Percentiles rank a stretch among this genome's conserved stretches.
These are phyloP conservation scores for Apiotrichum sp. DNA, from an alignment of 1,284 basidiomycete genomes.

Conservation along the genomic window DNA sequence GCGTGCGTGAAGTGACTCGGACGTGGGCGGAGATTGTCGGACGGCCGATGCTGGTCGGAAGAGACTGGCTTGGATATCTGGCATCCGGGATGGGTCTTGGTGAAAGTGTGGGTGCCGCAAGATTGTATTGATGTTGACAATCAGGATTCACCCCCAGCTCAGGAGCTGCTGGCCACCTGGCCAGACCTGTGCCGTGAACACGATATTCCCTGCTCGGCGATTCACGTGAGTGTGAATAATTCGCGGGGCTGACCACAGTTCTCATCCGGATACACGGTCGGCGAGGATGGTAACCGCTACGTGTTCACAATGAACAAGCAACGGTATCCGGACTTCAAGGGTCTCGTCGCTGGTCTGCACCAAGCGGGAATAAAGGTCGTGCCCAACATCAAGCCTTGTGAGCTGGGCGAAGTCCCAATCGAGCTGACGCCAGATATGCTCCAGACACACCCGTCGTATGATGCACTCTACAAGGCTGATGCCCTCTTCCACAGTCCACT, in stretches of 20 bases:
- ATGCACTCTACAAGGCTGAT: conserved; percentile 33
- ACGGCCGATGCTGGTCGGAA: conserved; percentile 41
- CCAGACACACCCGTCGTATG: conserved; percentile 41
- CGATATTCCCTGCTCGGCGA: conserved; percentile 47
- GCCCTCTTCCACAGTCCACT: conserved; percentile 43
- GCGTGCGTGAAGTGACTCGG: conserved; percentile 37
- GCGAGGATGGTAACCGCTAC: conserved; percentile 42
- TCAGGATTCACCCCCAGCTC: conserved; percentile 46
- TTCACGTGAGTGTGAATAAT: conserved; percentile 23
- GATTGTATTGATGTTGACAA: conserved; percentile 2
- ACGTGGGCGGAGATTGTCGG: conserved; percentile 44
- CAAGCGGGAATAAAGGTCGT: conserved; percentile 47
- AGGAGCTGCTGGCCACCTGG: conserved; percentile 45
- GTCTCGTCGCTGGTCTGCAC: conserved; percentile 45
- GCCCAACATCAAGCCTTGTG: conserved; percentile 49
- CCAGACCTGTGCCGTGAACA: conserved; percentile 46
- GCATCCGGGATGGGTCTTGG: conserved; percentile 47
- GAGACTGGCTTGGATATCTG: conserved; percentile 49
- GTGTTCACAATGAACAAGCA: conserved; percentile 48
- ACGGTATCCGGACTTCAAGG: conserved; percentile 49
- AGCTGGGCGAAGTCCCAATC: too few relatives aligned
- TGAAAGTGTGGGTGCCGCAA: conserved; percentile 33
- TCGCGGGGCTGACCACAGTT: conserved; percentile 19
- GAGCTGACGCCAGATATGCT: conserved; percentile 25
- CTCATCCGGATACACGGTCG: conserved; percentile 48